A percentile compares a stretch with the other conserved stretches of the same genome.
These are phyloP conservation scores for Pelargonium australe DNA, from an alignment of 441 rosid species.

Conservation along the genomic window DNA sequence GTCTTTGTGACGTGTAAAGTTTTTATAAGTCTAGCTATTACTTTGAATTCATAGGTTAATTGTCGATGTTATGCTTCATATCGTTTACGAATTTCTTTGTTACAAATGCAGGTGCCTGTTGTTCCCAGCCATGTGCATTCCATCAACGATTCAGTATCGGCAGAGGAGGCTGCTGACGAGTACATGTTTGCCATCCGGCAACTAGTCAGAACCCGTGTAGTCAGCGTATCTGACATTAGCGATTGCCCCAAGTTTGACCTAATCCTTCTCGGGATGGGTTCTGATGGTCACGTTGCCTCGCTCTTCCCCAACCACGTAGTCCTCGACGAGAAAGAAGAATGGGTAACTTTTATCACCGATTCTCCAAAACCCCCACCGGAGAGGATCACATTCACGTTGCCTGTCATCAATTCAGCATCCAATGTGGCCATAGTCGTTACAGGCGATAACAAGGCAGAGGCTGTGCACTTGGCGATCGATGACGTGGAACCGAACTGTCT, in stretches of 20 bases:
- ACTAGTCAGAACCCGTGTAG: constrained; percentile 54
- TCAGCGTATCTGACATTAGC: constrained; percentile 58
- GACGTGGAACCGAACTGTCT: constrained; percentile 31
- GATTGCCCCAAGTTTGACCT: constrained; percentile 93
- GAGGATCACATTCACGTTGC: constrained; percentile 87
- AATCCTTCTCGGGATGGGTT: constrained; percentile 82
- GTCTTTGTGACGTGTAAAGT: too few species aligned
- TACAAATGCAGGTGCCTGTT: constrained; percentile 53
- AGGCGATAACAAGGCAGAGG: constrained; percentile 73
- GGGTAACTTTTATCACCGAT: constrained; percentile 74
- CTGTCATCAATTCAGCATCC: constrained; percentile 85
- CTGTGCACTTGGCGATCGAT: constrained; percentile 60
- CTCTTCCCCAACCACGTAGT: constrained; percentile 68
- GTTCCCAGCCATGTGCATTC: constrained; percentile 72
- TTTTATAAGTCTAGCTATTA: too few species aligned
- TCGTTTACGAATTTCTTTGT: background rate
- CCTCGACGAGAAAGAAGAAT: constrained; percentile 52
- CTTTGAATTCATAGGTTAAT: background rate
- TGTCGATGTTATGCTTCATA: background rate
- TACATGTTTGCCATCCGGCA: constrained; percentile 73
- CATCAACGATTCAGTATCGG: constrained; percentile 70
- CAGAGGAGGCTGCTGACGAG: constrained; percentile 76
- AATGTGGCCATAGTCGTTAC: constrained; percentile 63
- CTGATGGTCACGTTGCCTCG: constrained; percentile 87
- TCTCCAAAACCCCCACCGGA: constrained; percentile 84